Percentiles rank a stretch among this genome's conserved stretches.
phyloP scores from a whole-genome alignment of 2,329 filamentous ascomycete species.

The Paecilomyces sp. region DNA sequence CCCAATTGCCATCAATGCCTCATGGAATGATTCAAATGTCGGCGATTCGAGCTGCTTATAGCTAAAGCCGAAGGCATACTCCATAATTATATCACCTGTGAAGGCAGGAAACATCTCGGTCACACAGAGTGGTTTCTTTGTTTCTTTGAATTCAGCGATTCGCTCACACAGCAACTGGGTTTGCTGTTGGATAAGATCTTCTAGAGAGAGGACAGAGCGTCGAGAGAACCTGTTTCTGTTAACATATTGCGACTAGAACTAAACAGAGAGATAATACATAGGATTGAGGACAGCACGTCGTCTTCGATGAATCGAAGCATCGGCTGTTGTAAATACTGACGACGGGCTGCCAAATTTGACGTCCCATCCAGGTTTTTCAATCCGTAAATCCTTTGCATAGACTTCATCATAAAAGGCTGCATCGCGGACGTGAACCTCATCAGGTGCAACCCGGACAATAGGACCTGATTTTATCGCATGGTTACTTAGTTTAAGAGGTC shows the following conservation, averaged over 20 bases:
- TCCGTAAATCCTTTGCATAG: conserved; percentile 10
- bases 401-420: conserved; percentile 13
- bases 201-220: conserved; percentile 10
- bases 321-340: conserved; percentile 19
- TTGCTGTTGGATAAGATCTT: conserved; percentile 13
- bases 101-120: conserved; percentile 13
- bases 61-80: conserved; percentile 17
- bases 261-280: conserved; percentile 8
- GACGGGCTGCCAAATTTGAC: conserved; percentile 14
- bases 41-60: conserved; percentile 16
- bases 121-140: conserved; percentile 6
- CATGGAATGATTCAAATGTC: conserved; percentile 16
- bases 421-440: conserved; percentile 6
- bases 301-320: conserved; percentile 14
- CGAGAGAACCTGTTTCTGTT: conserved; percentile 9
- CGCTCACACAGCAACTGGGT: conserved; percentile 14
- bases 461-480: conserved; percentile 7
- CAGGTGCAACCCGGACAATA: conserved; percentile 13
- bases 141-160: conserved; percentile 10
- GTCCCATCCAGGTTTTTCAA: conserved; percentile 15
- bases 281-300: conserved; percentile 15
- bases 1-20: conserved; percentile 14
- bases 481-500: background rate
- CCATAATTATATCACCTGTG: conserved; percentile 18
- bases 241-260: background rate